phyloP scores from a whole-genome alignment of 2,329 filamentous ascomycete species.

The Colletotrichum sp. region DNA sequence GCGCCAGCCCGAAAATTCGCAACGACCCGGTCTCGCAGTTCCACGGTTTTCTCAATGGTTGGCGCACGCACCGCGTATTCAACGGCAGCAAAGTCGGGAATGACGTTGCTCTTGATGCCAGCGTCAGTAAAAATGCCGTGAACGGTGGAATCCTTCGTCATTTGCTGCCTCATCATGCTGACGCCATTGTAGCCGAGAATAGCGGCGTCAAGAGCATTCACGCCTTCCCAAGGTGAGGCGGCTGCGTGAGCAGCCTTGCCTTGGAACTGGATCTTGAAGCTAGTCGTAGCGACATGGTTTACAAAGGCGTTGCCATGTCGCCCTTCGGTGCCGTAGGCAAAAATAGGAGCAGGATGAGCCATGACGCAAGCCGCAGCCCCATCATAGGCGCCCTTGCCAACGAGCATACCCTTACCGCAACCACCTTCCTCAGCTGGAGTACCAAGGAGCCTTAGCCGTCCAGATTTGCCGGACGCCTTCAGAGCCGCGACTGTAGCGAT shows the following conservation, averaged over 20 bases:
- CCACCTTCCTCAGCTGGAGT: neutral
- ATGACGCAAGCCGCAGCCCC: neutral
- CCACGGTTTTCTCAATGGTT: neutral
- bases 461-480: neutral
- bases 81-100: neutral
- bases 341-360: neutral
- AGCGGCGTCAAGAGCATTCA: constrained; percentile 46
- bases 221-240: constrained; percentile 43
- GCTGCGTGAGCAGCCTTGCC: constrained; percentile 35
- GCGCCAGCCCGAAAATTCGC: neutral
- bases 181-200: constrained; percentile 31
- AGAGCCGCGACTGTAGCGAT: neutral
- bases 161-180: constrained; percentile 28
- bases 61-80: neutral
- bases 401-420: neutral
- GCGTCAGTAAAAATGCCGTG: constrained; percentile 34
- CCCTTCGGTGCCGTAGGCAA: neutral
- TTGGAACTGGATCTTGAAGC: neutral
- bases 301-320: neutral
- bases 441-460: neutral
- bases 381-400: neutral
- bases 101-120: neutral
- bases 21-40: neutral
- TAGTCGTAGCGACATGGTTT: neutral
- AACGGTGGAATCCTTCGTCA: constrained; percentile 57